Conservation (phyloP, 208 protist genomes). For the Leishmania mexicana region DNA sequence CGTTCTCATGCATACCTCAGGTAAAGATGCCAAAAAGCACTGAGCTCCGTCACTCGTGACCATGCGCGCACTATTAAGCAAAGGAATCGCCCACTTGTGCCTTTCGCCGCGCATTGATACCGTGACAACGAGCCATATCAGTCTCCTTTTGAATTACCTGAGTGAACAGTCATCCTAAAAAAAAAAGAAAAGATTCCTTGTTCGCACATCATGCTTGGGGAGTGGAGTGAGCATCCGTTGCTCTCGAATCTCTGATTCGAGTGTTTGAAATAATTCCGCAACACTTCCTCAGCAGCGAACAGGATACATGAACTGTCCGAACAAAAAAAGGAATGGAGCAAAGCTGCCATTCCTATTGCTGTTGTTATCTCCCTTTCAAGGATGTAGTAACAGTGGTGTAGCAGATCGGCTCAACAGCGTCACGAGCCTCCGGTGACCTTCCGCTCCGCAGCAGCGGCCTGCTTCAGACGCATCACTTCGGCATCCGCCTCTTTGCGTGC, state of each 20-base stretch:
- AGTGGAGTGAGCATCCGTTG: neutral
- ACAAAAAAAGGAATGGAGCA: neutral
- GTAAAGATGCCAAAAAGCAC: neutral
- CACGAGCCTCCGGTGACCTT: slow-evolving; percentile 30
- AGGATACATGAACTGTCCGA: neutral
- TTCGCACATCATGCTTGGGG: neutral
- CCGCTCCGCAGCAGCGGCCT: slow-evolving; percentile 59
- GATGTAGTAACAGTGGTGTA: neutral
- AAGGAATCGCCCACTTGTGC: neutral
- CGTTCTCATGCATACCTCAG: neutral
- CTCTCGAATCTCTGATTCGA: neutral
- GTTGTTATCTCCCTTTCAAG: neutral
- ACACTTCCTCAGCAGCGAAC: neutral
- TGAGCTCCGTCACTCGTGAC: neutral
- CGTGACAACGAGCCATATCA: neutral
- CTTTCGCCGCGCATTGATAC: neutral
- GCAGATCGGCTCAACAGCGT: neutral
- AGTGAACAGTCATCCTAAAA: neutral
- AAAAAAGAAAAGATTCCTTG: neutral
- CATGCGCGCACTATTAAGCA: neutral
- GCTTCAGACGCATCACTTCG: slow-evolving; percentile 88
- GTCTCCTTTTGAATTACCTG: neutral
- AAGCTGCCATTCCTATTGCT: neutral
- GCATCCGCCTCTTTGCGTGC: slow-evolving; percentile 87
- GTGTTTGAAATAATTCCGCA: neutral